Conservation (phyloP, 441 rosid species). For the Pelargonium cotyledonis region DNA sequence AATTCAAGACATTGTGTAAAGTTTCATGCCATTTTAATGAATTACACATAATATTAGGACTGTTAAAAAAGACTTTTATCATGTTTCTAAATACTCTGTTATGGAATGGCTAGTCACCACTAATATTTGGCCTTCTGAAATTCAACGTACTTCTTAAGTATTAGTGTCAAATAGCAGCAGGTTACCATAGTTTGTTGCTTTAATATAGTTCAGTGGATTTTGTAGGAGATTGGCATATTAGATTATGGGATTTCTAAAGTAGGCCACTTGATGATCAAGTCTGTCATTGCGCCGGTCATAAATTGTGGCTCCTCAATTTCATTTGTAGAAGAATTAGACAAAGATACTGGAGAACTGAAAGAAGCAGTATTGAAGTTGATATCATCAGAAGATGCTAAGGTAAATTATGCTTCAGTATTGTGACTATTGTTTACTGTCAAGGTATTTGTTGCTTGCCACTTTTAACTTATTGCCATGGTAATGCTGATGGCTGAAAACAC, state of each 20-base stretch:
- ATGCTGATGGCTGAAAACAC: background rate
- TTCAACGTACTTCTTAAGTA: background rate
- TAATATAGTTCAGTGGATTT: slow-evolving; percentile 21
- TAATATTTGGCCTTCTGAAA: background rate
- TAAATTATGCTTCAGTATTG: slow-evolving; percentile 17
- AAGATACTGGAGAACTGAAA: slow-evolving; percentile 35
- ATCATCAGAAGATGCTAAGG: slow-evolving; percentile 46
- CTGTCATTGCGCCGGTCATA: slow-evolving; percentile 62
- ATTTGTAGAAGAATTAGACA: slow-evolving; percentile 46
- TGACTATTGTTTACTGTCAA: slow-evolving; percentile 9
- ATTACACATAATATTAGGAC: background rate
- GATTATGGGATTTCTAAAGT: slow-evolving; percentile 86
- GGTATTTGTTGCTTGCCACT: slow-evolving; percentile 9
- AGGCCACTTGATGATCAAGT: slow-evolving; percentile 80
- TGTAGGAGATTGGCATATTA: slow-evolving; percentile 72
- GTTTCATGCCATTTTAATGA: background rate
- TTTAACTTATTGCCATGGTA: background rate
- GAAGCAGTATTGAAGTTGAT: slow-evolving; percentile 54
- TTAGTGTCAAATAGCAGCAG: slow-evolving; percentile 10
- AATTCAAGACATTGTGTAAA: background rate
- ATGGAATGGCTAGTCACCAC: background rate
- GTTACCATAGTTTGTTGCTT: slow-evolving; percentile 12
- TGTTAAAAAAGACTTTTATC: background rate
- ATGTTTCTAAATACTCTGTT: background rate
- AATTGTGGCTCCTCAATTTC: slow-evolving; percentile 43